Percentiles rank a stretch among this genome's conserved stretches.
Conservation (phyloP, 106 monocot genomes). For the Dioscorea alata region DNA sequence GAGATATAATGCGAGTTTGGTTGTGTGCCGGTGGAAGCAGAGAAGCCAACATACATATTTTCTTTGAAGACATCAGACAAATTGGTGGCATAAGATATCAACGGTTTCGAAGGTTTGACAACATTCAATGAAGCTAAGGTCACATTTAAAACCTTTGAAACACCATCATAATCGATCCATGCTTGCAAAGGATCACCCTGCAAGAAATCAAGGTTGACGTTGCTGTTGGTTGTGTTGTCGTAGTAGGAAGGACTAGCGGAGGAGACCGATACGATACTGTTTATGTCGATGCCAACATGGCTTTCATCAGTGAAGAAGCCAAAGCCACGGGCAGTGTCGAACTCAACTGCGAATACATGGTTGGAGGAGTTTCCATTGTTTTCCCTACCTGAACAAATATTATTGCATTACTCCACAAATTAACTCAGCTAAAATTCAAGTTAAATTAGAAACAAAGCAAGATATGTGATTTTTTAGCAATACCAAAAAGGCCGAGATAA, state of each 20-base stretch:
- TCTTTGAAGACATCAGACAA: not conserved
- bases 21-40: not conserved
- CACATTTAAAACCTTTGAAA: not conserved
- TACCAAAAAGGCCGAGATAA: constrained; percentile 33
- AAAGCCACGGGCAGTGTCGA: constrained; percentile 39
- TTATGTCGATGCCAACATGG: constrained; percentile 34
- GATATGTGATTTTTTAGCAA: not conserved
- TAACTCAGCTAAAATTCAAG: too few species aligned
- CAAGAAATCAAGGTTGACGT: not conserved
- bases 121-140: not conserved
- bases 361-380: constrained; percentile 29
- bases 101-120: not conserved
- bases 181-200: not conserved
- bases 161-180: not conserved
- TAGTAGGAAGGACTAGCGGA: not conserved
- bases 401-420: too few species aligned
- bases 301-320: constrained; percentile 38
- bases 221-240: too few species aligned
- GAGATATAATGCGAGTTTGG: not conserved
- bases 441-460: too few species aligned
- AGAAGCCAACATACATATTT: not conserved
- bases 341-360: constrained; percentile 35
- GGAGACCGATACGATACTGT: not conserved
- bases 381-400: not conserved
- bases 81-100: not conserved